A percentile compares a stretch with the other conserved stretches of the same genome.
Evolutionary conservation across 768 basidiomycete genomes (phyloP).

Genomic region (Chalciporus chontae): DNA sequence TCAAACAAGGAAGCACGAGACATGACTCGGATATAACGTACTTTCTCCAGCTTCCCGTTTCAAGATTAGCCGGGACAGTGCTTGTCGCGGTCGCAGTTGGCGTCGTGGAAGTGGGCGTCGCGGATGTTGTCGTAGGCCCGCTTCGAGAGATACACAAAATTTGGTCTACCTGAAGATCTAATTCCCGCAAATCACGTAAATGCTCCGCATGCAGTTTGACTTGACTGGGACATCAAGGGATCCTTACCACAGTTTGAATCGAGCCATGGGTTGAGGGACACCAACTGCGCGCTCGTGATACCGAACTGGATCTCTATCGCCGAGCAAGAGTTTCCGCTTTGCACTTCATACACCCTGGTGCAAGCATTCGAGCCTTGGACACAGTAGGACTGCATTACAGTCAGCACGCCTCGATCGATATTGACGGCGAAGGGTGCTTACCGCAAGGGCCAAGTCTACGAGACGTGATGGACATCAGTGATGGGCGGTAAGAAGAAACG

Average conservation of each 20-base stretch:
- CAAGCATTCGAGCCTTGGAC: not conserved
- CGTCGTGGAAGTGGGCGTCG: too few relatives aligned
- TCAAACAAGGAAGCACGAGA: not conserved
- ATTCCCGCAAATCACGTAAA: not conserved
- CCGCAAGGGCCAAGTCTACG: not conserved
- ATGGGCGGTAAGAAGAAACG: not conserved
- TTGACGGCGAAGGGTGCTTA: not conserved
- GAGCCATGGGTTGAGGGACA: not conserved
- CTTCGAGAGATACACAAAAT: not conserved
- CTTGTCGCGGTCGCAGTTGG: not conserved
- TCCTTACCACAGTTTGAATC: not conserved
- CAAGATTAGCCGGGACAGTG: not conserved
- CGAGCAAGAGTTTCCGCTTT: not conserved
- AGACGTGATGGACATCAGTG: not conserved
- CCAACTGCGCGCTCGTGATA: not conserved
- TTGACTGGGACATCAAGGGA: too few relatives aligned
- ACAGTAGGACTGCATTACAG: not conserved
- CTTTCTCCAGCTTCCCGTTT: not conserved
- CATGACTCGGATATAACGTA: not conserved
- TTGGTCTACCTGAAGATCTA: not conserved
- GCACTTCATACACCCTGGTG: not conserved
- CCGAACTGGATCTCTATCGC: not conserved
- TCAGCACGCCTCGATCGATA: not conserved
- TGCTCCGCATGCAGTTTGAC: too few relatives aligned
- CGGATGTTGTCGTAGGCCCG: not conserved